Evolutionary conservation across 352 stramenopile genomes (phyloP).

Genomic region (Pilasporangium apinafurcum): DNA sequence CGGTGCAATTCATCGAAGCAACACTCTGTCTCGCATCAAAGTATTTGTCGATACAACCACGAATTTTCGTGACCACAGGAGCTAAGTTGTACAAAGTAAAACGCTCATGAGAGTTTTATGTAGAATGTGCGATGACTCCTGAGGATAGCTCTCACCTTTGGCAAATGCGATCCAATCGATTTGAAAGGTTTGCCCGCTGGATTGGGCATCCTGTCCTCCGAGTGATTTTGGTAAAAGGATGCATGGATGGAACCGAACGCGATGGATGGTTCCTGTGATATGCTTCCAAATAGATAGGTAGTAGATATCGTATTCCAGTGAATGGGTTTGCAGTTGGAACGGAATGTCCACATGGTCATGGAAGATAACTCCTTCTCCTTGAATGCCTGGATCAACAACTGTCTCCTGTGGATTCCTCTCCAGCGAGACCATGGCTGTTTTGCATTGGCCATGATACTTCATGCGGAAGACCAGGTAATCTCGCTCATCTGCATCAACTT

Average conservation of each 20-base stretch:
- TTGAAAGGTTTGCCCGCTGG: constrained; percentile 56
- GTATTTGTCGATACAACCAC: constrained; percentile 74
- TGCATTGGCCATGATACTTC: constrained; percentile 49
- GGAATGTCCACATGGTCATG: constrained; percentile 46
- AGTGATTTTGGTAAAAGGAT: constrained; percentile 11
- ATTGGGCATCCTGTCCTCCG: background rate
- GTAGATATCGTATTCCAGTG: constrained; percentile 37
- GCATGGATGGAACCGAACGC: constrained; percentile 59
- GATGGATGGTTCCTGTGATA: constrained; percentile 45
- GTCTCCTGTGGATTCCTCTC: constrained; percentile 36
- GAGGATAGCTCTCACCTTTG: constrained; percentile 23
- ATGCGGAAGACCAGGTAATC: constrained; percentile 57
- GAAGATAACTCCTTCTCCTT: constrained; percentile 19
- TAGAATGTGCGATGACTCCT: no score
- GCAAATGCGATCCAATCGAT: constrained; percentile 67
- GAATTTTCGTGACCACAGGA: constrained; percentile 65
- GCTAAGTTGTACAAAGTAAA: constrained; percentile 10
- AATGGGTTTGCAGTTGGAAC: constrained; percentile 27
- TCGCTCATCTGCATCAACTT: constrained; percentile 35
- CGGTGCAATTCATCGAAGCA: constrained; percentile 38
- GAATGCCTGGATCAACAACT: constrained; percentile 12
- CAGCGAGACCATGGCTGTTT: constrained; percentile 42
- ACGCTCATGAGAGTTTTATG: background rate
- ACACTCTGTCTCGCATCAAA: constrained; percentile 15
- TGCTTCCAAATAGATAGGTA: constrained; percentile 60